Conservation (phyloP, 768 basidiomycete species). For the Lactarius sanguifluus region DNA sequence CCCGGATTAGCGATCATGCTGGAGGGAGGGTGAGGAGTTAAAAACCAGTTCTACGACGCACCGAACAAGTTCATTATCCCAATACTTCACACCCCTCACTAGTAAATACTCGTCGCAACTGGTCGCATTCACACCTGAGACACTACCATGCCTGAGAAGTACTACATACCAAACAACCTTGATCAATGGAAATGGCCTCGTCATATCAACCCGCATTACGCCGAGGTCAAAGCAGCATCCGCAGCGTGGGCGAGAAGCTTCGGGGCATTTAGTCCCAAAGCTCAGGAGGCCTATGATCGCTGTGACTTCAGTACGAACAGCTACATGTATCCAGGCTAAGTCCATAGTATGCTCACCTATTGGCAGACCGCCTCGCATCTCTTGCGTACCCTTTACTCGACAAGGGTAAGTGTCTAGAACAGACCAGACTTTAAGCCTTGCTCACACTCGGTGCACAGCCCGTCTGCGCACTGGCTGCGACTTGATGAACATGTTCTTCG, state of each 20-base stretch:
- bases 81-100: neutral
- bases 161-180: constrained; percentile 27
- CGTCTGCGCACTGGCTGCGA: constrained; percentile 31
- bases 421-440: neutral
- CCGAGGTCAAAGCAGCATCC: constrained; percentile 30
- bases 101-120: neutral
- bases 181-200: constrained; percentile 33
- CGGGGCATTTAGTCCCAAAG: constrained; percentile 30
- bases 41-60: neutral
- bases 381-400: constrained; percentile 31
- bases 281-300: constrained; percentile 31
- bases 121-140: neutral
- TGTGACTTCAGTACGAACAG: constrained; percentile 32
- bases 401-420: constrained; percentile 21
- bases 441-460: constrained; percentile 13
- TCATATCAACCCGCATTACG: constrained; percentile 31
- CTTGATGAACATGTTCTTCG: constrained; percentile 35
- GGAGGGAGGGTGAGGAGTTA: neutral
- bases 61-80: neutral
- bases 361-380: constrained; percentile 31
- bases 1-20: neutral
- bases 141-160: constrained; percentile 20
- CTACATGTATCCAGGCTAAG: neutral
- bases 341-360: neutral
- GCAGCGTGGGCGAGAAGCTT: constrained; percentile 31